Evolutionary conservation across 257 asterid genomes (phyloP), one percentile per base, ranked within the genome.

Genomic region (Solanum sejunctum): DNA sequence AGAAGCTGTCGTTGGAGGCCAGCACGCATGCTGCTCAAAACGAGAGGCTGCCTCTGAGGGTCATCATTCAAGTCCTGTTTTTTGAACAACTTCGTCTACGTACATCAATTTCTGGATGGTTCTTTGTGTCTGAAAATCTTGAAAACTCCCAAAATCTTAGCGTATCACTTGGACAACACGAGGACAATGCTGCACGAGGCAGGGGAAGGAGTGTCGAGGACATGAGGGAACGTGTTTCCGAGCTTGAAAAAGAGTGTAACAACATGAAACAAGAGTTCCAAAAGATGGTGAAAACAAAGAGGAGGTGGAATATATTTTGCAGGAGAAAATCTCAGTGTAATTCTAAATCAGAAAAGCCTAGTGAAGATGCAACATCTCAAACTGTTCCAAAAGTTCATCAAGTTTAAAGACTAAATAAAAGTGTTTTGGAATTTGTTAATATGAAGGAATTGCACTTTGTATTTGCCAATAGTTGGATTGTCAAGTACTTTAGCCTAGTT

Each of bases 11-110:
- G 3, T 57, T 95, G 57, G 99, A 96, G 78, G 99, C 98, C 13
- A 93, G 97, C 91, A 95, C 97, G 0, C 98, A 96, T 28, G 98
- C 97, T 0, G 99, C 99, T 2, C 98, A 95, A 75, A 96, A 95
- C 58, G 98, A 96, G 90, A 89, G 98, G 89, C 91, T 96, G 36
- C 99, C 99, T 0, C 93, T 96, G 10, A 89, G 99, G 71, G 98
- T 95, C 55, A 91, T 95, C 11, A 98, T 96, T 20, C 98, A 93
- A 85, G 98, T 95, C 83, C 39, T 96, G 54, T 96, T 95, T 87
- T 96, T 95, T 54, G 98, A 96, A 87, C 99, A 96, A 88, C 96
- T 95, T 16, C 87, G 97, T 0, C 88, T 95, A 3, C 91, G 98
- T 5, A 96, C 98, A 17, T 93, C 99, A 10, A 93, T 96, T 79